Percentiles rank a stretch among this genome's conserved stretches.
Conservation (phyloP, 2,329 filamentous ascomycete species). For the Monilinia laxa region DNA sequence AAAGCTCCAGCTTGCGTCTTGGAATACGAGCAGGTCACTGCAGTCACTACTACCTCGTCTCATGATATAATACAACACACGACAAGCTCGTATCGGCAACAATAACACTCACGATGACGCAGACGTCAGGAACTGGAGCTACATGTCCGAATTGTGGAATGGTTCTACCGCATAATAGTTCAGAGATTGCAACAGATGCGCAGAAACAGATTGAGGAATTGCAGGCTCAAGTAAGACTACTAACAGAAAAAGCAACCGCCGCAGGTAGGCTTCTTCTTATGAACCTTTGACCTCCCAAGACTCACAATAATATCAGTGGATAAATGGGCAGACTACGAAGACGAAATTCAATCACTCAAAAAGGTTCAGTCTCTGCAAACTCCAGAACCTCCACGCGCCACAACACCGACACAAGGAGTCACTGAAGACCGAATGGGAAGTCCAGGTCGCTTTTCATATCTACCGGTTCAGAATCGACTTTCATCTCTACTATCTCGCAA, state of each 20-base stretch:
- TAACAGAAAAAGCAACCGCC: constrained; percentile 70
- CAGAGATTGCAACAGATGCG: constrained; percentile 42
- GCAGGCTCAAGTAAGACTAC: constrained; percentile 65
- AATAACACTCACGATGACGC: constrained; percentile 38
- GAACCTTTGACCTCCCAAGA: background rate
- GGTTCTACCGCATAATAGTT: constrained; percentile 31
- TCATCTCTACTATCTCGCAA: constrained; percentile 52
- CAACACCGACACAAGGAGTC: constrained; percentile 28
- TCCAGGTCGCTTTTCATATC: constrained; percentile 34
- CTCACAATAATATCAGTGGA: constrained; percentile 47
- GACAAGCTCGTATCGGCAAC: constrained; percentile 37
- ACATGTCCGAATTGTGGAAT: constrained; percentile 40
- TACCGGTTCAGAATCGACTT: constrained; percentile 39
- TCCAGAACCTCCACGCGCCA: background rate
- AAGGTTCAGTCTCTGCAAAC: constrained; percentile 37
- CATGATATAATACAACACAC: constrained; percentile 27
- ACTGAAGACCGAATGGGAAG: constrained; percentile 40
- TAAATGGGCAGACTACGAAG: constrained; percentile 76
- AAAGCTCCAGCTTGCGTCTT: constrained; percentile 2
- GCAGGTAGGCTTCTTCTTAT: constrained; percentile 47
- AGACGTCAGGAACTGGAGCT: constrained; percentile 24
- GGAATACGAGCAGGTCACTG: constrained; percentile 12
- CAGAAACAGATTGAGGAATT: constrained; percentile 66
- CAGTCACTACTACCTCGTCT: constrained; percentile 23
- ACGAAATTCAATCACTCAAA: constrained; percentile 65